These are phyloP conservation scores for Tolypocladium ovalisporum DNA, from an alignment of 2,329 filamentous ascomycete genomes.

Conservation along the genomic window DNA sequence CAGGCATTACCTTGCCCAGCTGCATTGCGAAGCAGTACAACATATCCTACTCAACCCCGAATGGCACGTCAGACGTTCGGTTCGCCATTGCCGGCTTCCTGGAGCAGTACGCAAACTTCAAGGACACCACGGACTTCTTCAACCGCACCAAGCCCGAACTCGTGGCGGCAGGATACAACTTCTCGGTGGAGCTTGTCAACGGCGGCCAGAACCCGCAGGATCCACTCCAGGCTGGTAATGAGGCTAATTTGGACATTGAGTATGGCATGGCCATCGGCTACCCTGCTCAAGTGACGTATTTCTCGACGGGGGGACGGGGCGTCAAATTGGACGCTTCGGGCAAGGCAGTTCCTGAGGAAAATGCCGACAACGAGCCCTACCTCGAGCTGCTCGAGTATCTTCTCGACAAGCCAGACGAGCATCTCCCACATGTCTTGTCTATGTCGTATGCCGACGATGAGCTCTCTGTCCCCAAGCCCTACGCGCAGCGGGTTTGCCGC, in stretches of 20 bases:
- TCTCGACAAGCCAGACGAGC: slow-evolving; percentile 28
- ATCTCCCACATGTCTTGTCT: slow-evolving; percentile 44
- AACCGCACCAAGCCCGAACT: slow-evolving; percentile 23
- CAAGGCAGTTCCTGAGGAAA: slow-evolving; percentile 15
- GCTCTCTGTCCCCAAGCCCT: slow-evolving; percentile 37
- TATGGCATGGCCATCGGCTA: slow-evolving; percentile 34
- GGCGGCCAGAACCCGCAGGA: slow-evolving; percentile 32
- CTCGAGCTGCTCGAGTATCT: slow-evolving; percentile 42
- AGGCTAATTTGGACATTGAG: slow-evolving; percentile 37
- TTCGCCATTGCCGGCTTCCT: slow-evolving; percentile 39
- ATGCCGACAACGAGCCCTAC: slow-evolving; percentile 44
- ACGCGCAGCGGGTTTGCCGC: slow-evolving; percentile 41
- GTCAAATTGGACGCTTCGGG: slow-evolving; percentile 27
- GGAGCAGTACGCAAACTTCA: slow-evolving; percentile 33
- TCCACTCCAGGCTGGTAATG: slow-evolving; percentile 24
- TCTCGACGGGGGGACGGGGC: slow-evolving; percentile 32
- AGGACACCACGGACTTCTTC: slow-evolving; percentile 29
- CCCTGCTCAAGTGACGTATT: slow-evolving; percentile 33
- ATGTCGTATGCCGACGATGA: slow-evolving; percentile 51
- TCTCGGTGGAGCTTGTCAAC: slow-evolving; percentile 28
- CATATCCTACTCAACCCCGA: slow-evolving; percentile 23
- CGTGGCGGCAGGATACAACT: slow-evolving; percentile 24
- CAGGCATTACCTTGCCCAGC: slow-evolving; percentile 20
- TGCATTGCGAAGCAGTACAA: slow-evolving; percentile 36
- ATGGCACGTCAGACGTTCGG: slow-evolving; percentile 21